Evolutionary conservation across 768 basidiomycete genomes (phyloP).

Genomic region (Serendipita sp.): DNA sequence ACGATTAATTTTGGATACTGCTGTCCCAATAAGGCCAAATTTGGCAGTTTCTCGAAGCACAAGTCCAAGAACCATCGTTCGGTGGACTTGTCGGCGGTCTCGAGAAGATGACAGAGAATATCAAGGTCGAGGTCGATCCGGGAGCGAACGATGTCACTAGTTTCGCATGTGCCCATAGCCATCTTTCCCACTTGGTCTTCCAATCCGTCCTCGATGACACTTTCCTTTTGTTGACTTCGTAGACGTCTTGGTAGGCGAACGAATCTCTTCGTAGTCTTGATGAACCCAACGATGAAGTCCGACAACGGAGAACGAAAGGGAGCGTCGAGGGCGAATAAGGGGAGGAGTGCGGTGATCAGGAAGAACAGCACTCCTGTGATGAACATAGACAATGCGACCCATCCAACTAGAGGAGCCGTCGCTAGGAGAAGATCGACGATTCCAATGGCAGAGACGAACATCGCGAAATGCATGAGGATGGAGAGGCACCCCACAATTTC

Average conservation of each 20-base stretch:
- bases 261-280: no score
- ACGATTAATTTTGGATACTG: not conserved
- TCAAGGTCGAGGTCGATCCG: not conserved
- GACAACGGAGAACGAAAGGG: not conserved
- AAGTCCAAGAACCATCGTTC: not conserved
- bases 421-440: conserved; percentile 12
- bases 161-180: not conserved
- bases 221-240: not conserved
- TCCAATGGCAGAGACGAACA: conserved; percentile 14
- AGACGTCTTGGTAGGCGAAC: not conserved
- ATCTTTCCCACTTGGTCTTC: not conserved
- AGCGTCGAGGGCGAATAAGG: not conserved
- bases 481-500: conserved; percentile 15
- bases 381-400: not conserved
- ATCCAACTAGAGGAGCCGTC: conserved; percentile 10
- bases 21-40: not conserved
- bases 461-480: conserved; percentile 14
- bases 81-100: not conserved
- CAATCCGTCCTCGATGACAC: not conserved
- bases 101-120: not conserved
- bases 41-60: not conserved
- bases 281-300: no score
- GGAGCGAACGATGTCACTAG: not conserved
- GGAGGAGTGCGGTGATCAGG: not conserved
- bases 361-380: not conserved